phyloP scores from a whole-genome alignment of 2,329 filamentous ascomycete genomes.

The Diplodia seriata region DNA sequence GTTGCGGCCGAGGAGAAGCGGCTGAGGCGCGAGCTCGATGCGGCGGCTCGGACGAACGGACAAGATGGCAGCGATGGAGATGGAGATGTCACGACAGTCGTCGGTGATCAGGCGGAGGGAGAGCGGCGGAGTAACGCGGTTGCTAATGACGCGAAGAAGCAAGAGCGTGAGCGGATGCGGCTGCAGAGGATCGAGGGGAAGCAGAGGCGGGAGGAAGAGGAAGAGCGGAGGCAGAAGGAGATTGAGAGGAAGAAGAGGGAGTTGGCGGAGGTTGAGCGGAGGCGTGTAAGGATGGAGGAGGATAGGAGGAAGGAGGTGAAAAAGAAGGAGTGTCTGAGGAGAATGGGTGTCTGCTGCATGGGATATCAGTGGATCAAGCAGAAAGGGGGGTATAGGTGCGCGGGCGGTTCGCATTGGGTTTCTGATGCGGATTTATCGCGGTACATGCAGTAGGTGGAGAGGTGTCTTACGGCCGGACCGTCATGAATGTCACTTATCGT shows the following conservation, averaged over 20 bases:
- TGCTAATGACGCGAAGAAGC: background rate
- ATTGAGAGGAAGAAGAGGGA: constrained; percentile 47
- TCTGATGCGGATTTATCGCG: constrained; percentile 42
- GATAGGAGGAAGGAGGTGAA: constrained; percentile 47
- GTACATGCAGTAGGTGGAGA: background rate
- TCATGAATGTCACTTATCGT: no score
- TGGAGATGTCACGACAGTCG: no score
- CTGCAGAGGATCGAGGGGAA: constrained; percentile 38
- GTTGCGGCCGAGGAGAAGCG: constrained; percentile 19
- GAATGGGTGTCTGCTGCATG: constrained; percentile 62
- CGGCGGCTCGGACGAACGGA: no score
- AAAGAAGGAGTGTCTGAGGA: constrained; percentile 57
- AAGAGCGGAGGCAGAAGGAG: constrained; percentile 45
- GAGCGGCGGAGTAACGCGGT: no score
- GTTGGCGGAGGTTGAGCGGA: constrained; percentile 35
- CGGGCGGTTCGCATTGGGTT: constrained; percentile 66
- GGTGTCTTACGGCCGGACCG: no score
- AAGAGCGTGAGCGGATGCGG: constrained; percentile 35
- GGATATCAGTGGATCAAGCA: constrained; percentile 71
- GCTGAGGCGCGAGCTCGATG: background rate
- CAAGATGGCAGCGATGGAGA: no score
- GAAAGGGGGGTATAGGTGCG: constrained; percentile 65
- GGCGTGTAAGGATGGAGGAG: constrained; percentile 34
- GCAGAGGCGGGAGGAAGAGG: constrained; percentile 43
- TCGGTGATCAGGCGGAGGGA: no score